Conservation (phyloP, 352 stramenopile species). For the Phytophthora pseudosyringae region DNA sequence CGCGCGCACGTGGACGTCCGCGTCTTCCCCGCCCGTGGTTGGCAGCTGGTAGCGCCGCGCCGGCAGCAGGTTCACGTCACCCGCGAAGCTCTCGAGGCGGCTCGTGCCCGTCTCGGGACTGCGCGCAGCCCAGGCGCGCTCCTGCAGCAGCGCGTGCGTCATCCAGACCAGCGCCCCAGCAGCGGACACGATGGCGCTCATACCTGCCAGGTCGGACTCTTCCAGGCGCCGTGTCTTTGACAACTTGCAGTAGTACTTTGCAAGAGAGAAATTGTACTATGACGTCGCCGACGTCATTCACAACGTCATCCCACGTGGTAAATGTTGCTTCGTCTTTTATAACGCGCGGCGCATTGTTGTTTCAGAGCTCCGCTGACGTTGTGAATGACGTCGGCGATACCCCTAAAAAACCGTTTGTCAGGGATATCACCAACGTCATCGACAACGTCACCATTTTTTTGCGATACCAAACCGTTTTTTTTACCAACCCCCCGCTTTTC, state of each 20-base stretch:
- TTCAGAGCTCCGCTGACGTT: no score
- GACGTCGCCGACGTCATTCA: no score
- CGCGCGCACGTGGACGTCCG: constrained; percentile 40
- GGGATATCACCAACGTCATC: no score
- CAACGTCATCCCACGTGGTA: no score
- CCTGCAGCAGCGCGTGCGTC: constrained; percentile 41
- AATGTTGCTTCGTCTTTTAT: no score
- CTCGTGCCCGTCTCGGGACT: background rate
- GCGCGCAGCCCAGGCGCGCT: constrained; percentile 24
- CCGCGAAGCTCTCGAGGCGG: constrained; percentile 28
- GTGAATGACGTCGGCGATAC: no score
- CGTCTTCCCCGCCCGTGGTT: background rate
- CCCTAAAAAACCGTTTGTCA: no score
- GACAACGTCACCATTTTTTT: no score
- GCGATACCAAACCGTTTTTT: no score
- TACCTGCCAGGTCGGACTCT: background rate
- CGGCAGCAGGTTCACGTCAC: constrained; percentile 47
- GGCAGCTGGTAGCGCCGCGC: constrained; percentile 24
- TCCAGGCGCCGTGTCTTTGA: background rate
- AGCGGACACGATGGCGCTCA: constrained; percentile 18
- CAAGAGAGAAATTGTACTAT: no score
- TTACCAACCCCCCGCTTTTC: no score
- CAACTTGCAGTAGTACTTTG: background rate
- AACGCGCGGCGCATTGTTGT: no score
- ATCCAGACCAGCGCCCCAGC: constrained; percentile 50